Evolutionary conservation across 2,329 filamentous ascomycete genomes (phyloP), one percentile per base, ranked within the genome.

Genomic region (Colletotrichum euphorbiae): DNA sequence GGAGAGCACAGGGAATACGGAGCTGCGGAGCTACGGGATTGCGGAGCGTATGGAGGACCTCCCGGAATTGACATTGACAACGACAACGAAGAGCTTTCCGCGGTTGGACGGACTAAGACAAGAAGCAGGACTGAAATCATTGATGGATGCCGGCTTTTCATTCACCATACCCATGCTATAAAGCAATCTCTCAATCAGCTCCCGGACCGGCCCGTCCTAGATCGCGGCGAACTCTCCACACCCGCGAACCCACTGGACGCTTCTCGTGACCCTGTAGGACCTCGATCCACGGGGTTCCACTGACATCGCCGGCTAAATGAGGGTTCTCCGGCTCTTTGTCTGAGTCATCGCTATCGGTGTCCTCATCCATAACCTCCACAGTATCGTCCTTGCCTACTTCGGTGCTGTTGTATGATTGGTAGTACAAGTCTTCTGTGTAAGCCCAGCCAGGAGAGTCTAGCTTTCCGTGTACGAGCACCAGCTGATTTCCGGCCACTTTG

Each of bases 401-500:
- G 7, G 62, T 50, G 21, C 54, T 66, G 36, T 52, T 52, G 13
- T 70, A 74, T 13, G 78, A 76, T 70, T 75, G 76, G 36, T 77
- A 72, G 70, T 88, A 84, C 15, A 89, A 71, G 40, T 90, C 87
- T 74, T 93, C 90, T 0, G 87, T 87, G 69, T 91, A 92, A 1
- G 89, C 89, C 90, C 90, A 93, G 3, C 83, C 88, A 0, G 91
- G 90, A 2, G 86, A 80, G 73, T 93, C 91, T 62, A 92, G 87
- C 71, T 87, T 90, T 2, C 91, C 91, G 61, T 89, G 85, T 1
- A 93, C 84, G 3, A 93, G 81, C 3, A 92, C 85, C 15, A 92
- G 79, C 15, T 83, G 79, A 36, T 82, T 80, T 0, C 84, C 84
- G 31, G 77, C 76, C 7, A 77, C 73, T 46, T 75, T 79, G 17